These are phyloP conservation scores for Nakazawaea ernobii DNA, from an alignment of 805 yeast genomes.

Conservation along the genomic window DNA sequence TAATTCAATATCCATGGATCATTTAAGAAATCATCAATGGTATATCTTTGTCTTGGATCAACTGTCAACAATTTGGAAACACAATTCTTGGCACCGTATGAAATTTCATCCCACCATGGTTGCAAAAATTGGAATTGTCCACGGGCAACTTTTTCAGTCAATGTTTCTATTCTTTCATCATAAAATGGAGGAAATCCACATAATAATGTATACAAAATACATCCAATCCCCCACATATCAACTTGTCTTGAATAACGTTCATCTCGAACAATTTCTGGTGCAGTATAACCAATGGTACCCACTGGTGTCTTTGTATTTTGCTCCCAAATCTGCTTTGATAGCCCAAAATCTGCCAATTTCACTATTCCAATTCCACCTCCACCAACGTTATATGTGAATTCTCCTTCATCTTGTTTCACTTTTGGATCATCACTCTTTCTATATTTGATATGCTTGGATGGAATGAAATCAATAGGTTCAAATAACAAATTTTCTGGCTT, in stretches of 20 bases:
- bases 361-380: slow-evolving; percentile 90
- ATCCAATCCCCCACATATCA: slow-evolving; percentile 98
- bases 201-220: slow-evolving; percentile 85
- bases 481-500: slow-evolving; percentile 76
- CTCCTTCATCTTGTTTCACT: slow-evolving; percentile 81
- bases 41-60: slow-evolving; percentile 61
- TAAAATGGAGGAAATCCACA: slow-evolving; percentile 99
- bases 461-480: slow-evolving; percentile 43
- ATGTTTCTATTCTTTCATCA: slow-evolving; percentile 68
- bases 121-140: slow-evolving; percentile 72
- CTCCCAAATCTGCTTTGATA: slow-evolving; percentile 86
- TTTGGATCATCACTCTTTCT: slow-evolving; percentile 66
- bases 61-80: slow-evolving; percentile 65
- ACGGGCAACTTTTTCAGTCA: slow-evolving; percentile 73
- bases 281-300: slow-evolving; percentile 98
- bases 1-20: slow-evolving; percentile 68
- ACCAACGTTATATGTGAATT: slow-evolving; percentile 72
- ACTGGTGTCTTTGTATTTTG: slow-evolving; percentile 94
- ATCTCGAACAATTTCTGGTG: slow-evolving; percentile 95
- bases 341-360: slow-evolving; percentile 92
- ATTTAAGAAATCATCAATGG: slow-evolving; percentile 62
- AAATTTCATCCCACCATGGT: slow-evolving; percentile 90
- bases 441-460: slow-evolving; percentile 28
- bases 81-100: slow-evolving; percentile 61
- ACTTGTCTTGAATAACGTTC: slow-evolving; percentile 90